Evolutionary conservation across 1,284 basidiomycete genomes (phyloP), one percentile per base, ranked within the genome.

Genomic region (Ustilago nuda): DNA sequence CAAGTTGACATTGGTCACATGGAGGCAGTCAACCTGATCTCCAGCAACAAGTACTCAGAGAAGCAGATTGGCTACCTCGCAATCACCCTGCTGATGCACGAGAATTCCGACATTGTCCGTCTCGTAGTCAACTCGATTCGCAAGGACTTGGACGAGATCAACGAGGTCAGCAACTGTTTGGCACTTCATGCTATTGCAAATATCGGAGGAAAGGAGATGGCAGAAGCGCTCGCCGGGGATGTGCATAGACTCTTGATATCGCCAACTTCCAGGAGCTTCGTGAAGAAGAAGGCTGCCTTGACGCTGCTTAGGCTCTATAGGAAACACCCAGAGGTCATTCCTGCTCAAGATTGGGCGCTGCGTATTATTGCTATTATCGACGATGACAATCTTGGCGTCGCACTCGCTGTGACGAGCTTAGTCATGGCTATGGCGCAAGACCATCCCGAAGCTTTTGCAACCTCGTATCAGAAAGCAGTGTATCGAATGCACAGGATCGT

Each of bases 31-130:
- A 98, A 99, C 87, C 90, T 99, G 78, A 98, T 99, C 81, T 93
- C 95, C 43, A 95, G 94, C 84, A 88, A 91, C 52, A 98, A 97
- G 85, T 99, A 99, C 86, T 95, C 93, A 81, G 97, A 99, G 88
- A 99, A 99, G 88, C 97, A 99, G 87, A 99, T 99, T 78, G 96
- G 97, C 43, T 99, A 99, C 87, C 91, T 99, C 51, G 97, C 97
- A 12, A 92, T 99, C 30, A 99, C 97, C 3, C 87, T 99, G 56
- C 89, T 99, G 58, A 96, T 99, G 94, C 95, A 98, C 87, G 96
- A 99, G 87, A 95, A 98, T 86, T 98, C 95, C 43, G 96, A 99
- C 83, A 92, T 99, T 78, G 90, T 97, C 41, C 91, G 95, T 33
- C 89, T 98, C 17, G 95, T 98, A 15, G 94, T 99, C 86, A 98